Base-by-base conservation (phyloP, 805 yeast genomes). In the Candida ulmi region DNA sequence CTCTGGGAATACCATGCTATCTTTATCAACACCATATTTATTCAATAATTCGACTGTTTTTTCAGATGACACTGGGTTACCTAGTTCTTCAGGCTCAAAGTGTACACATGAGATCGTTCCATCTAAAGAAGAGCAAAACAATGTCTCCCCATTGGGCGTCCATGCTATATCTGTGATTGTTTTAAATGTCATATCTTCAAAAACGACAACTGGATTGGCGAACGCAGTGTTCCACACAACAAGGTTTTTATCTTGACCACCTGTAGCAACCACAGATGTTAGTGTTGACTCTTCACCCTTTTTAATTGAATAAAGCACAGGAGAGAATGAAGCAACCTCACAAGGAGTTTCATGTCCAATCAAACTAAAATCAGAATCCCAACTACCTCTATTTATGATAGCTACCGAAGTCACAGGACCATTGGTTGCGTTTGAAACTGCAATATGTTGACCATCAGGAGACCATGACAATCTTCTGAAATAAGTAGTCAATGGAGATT, bases 401-500 rank as follows among this genome's bases (percentile, higher is more conserved):
- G 79, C 85, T 11, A 83, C 84, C 0, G 88, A 74, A 2, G 87
- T 75, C 4, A 82, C 83, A 1, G 90, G 90, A 0, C 91, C 91
- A 59, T 85, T 84, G 5, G 87, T 80, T 3, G 93, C 93, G 55
- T 85, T 85, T 1, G 95, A 93, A 0, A 79, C 88, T 0, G 93
- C 93, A 17, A 85, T 79, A 52, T 81, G 85, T 57, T 83, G 88
- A 3, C 95, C 95, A 61, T 85, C 95, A 0, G 95, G 95, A 0
- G 91, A 82, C 95, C 95, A 85, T n/a, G 88, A 79, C 58, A 81
- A 69, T 51, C 95, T 65, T 51, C 93, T 66, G 52, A 88, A 93
- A 60, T 93, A 93, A 0, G 97, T 88, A 0, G 96, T 87, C 44
- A 93, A 68, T 1, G 99, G 98, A 0, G 96, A 86, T 50, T 80